Percentiles rank a stretch among this genome's conserved stretches.
Conservation (phyloP, 1,139 yeast species). For the Scheffersomyces stambukii region DNA sequence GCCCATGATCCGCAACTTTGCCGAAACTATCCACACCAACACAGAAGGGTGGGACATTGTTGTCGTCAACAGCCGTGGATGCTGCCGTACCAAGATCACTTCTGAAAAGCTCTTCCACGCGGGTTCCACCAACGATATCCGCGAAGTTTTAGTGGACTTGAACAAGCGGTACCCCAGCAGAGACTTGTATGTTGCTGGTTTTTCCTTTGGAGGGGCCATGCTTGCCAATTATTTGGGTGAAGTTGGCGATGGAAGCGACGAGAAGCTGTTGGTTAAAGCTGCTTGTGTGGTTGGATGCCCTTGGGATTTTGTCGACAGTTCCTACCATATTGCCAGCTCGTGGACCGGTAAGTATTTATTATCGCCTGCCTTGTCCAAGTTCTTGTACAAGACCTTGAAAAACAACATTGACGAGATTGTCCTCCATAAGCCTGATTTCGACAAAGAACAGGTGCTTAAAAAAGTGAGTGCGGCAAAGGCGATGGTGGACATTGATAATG, state of each 20-base stretch:
- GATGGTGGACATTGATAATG: slow-evolving; percentile 63
- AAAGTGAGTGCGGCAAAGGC: slow-evolving; percentile 28
- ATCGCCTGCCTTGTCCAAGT: slow-evolving; percentile 61
- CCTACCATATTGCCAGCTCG: slow-evolving; percentile 45
- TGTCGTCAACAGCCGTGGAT: slow-evolving; percentile 81
- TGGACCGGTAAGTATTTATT: slow-evolving; percentile 62
- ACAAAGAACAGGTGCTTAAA: slow-evolving; percentile 28
- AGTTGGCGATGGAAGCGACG: slow-evolving; percentile 26
- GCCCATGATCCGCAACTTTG: slow-evolving; percentile 70
- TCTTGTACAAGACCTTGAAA: slow-evolving; percentile 57
- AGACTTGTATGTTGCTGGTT: slow-evolving; percentile 73
- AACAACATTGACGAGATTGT: slow-evolving; percentile 57
- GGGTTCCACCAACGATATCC: slow-evolving; percentile 67
- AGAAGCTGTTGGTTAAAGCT: slow-evolving; percentile 46
- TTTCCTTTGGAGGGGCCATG: slow-evolving; percentile 84
- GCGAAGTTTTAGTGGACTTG: slow-evolving; percentile 54
- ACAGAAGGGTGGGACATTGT: slow-evolving; percentile 50
- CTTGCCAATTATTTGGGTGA: slow-evolving; percentile 78
- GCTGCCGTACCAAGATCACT: slow-evolving; percentile 76
- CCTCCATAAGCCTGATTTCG: slow-evolving; percentile 28
- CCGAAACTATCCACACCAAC: slow-evolving; percentile 26
- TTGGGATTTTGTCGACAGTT: slow-evolving; percentile 73
- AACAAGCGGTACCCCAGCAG: slow-evolving; percentile 61
- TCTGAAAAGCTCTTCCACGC: slow-evolving; percentile 76
- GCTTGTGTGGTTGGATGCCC: slow-evolving; percentile 73